A percentile compares a stretch with the other conserved stretches of the same genome.
phyloP scores from a whole-genome alignment of 2,329 filamentous ascomycete genomes.

The Aspergillus novofumigatus region DNA sequence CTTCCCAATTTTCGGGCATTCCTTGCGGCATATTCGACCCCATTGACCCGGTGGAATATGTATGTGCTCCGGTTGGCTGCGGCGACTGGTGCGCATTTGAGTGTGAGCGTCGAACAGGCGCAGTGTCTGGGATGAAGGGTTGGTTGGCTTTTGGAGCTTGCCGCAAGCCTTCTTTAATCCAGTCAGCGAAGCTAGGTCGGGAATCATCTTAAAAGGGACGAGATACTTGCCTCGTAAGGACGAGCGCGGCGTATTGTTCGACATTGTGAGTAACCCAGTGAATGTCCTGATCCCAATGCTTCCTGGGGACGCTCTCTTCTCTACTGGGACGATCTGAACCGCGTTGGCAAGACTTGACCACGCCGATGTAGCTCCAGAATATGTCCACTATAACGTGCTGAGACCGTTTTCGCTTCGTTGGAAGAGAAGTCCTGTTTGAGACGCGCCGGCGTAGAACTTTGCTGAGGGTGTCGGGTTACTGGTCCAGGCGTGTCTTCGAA shows the following conservation, averaged over 20 bases:
- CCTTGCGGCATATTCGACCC: slow-evolving; percentile 29
- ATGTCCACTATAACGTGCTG: not conserved
- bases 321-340: not conserved
- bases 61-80: slow-evolving; percentile 25
- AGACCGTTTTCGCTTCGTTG: not conserved
- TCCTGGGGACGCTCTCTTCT: not conserved
- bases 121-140: slow-evolving; percentile 37
- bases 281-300: not conserved
- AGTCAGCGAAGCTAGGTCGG: slow-evolving; percentile 11
- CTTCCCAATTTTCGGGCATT: slow-evolving; percentile 34
- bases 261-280: slow-evolving; percentile 13
- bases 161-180: slow-evolving; percentile 33
- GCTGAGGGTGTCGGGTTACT: not conserved
- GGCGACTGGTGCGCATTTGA: slow-evolving; percentile 29
- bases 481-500: not conserved
- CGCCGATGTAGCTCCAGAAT: not conserved
- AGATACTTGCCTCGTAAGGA: slow-evolving; percentile 24
- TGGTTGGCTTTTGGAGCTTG: slow-evolving; percentile 38
- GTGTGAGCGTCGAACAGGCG: slow-evolving; percentile 33
- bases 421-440: not conserved
- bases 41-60: slow-evolving; percentile 26
- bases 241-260: slow-evolving; percentile 22
- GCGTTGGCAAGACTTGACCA: not conserved
- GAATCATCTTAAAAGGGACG: not conserved
- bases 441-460: not conserved